Conservation (phyloP, 2,329 filamentous ascomycete genomes). For the Aspergillus sojae region DNA sequence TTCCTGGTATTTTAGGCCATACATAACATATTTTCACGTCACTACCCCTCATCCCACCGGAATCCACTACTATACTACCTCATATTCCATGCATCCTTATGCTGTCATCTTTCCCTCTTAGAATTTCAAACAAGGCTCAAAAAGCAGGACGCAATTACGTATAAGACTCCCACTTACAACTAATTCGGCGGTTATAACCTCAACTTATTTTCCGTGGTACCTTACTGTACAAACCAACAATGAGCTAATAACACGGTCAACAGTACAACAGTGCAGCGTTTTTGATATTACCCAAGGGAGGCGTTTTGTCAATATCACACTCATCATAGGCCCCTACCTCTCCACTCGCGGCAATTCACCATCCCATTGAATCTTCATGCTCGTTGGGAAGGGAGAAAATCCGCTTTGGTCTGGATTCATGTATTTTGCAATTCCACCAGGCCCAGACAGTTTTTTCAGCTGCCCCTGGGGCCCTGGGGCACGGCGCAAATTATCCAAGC, state of each 20-base stretch:
- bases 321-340: background rate
- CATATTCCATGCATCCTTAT: background rate
- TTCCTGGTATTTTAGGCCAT: background rate
- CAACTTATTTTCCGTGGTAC: background rate
- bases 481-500: constrained; percentile 45
- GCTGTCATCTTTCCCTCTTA: background rate
- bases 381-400: constrained; percentile 47
- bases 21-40: background rate
- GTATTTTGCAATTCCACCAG: constrained; percentile 46
- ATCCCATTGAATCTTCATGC: constrained; percentile 50
- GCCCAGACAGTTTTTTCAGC: constrained; percentile 42
- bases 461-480: constrained; percentile 44
- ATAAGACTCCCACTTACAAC: background rate
- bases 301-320: background rate
- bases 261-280: background rate
- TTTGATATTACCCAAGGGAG: background rate
- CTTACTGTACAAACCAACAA: background rate
- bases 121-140: background rate
- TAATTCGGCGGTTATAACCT: background rate
- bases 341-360: constrained; percentile 33
- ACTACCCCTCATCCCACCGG: background rate
- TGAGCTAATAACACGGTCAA: background rate
- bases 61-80: background rate
- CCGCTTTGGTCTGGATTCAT: constrained; percentile 48
- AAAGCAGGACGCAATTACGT: background rate